Conservation (phyloP, 441 rosid genomes). For the Biscutella laevigata region DNA sequence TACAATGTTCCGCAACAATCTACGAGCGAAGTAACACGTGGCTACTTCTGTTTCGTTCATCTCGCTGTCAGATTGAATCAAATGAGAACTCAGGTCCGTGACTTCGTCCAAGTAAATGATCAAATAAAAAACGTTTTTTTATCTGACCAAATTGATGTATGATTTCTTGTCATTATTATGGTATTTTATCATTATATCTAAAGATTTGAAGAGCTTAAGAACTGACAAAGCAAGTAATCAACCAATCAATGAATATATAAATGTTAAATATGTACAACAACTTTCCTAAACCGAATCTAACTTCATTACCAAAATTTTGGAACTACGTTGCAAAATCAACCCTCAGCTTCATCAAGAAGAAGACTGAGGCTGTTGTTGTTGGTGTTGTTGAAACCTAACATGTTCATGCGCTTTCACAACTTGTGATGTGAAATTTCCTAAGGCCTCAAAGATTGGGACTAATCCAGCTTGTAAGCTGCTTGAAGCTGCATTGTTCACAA, state of each 20-base stretch:
- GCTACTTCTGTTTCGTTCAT: background rate
- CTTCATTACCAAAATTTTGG: slow-evolving; percentile 24
- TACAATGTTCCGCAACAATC: background rate
- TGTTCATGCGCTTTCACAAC: slow-evolving; percentile 67
- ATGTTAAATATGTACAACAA: slow-evolving; percentile 18
- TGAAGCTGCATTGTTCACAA: slow-evolving; percentile 73
- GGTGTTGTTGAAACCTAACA: slow-evolving; percentile 50
- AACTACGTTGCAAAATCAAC: slow-evolving; percentile 10
- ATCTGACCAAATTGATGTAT: background rate
- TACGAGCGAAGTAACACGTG: background rate
- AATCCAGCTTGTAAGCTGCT: slow-evolving; percentile 71
- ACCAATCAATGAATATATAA: slow-evolving; percentile 23
- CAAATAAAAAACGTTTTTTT: background rate
- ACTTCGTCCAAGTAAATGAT: slow-evolving; percentile 15
- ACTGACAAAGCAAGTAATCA: slow-evolving; percentile 2
- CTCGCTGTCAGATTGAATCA: background rate
- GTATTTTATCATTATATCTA: background rate
- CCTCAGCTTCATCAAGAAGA: too few species aligned
- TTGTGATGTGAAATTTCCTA: slow-evolving; percentile 74
- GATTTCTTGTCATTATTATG: background rate
- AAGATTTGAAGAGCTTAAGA: background rate
- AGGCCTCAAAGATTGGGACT: slow-evolving; percentile 75
- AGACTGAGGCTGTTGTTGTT: slow-evolving; percentile 9
- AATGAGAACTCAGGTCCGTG: slow-evolving; percentile 11
- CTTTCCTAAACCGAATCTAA: slow-evolving; percentile 19